Percentiles rank a stretch among this genome's conserved stretches.
Evolutionary conservation across 306 rosid species (phyloP).

Genomic region (Quercus glauca): DNA sequence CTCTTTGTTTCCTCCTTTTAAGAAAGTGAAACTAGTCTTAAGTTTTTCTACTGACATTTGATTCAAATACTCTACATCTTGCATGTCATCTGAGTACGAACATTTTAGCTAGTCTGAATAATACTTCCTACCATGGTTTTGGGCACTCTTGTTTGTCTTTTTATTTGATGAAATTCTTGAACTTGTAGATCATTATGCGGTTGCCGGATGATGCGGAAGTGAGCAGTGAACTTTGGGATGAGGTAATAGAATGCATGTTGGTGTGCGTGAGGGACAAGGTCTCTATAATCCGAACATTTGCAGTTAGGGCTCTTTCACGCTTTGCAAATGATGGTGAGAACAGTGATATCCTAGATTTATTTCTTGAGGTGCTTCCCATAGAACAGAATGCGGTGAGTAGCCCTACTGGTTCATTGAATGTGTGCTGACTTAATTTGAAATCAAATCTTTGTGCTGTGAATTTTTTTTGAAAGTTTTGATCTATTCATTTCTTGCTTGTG

Average conservation of each 20-base stretch:
- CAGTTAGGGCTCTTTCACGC: conserved; percentile 93
- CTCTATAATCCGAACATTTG: conserved; percentile 70
- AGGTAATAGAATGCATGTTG: conserved; percentile 82
- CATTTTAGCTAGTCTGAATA: not conserved
- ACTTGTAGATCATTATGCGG: conserved; percentile 76
- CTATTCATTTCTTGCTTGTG: not conserved
- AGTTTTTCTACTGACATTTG: not conserved
- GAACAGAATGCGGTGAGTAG: conserved; percentile 78
- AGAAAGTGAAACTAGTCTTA: not conserved
- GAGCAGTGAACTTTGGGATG: conserved; percentile 83
- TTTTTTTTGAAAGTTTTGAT: not conserved
- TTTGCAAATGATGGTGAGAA: conserved; percentile 79
- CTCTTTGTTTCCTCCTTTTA: not conserved
- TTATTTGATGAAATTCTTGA: conserved; percentile 2
- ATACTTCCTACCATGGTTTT: not conserved
- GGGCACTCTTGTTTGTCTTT: not conserved
- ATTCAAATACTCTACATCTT: not conserved
- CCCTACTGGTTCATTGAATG: conserved; percentile 13
- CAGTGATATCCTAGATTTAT: conserved; percentile 73
- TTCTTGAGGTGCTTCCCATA: conserved; percentile 63
- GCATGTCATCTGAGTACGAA: not conserved
- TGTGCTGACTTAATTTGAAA: not conserved
- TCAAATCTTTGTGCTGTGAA: not conserved
- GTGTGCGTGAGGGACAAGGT: conserved; percentile 67
- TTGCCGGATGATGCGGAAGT: conserved; percentile 95